phyloP scores from a whole-genome alignment of 129 eudicot species.

The Centella asiatica region DNA sequence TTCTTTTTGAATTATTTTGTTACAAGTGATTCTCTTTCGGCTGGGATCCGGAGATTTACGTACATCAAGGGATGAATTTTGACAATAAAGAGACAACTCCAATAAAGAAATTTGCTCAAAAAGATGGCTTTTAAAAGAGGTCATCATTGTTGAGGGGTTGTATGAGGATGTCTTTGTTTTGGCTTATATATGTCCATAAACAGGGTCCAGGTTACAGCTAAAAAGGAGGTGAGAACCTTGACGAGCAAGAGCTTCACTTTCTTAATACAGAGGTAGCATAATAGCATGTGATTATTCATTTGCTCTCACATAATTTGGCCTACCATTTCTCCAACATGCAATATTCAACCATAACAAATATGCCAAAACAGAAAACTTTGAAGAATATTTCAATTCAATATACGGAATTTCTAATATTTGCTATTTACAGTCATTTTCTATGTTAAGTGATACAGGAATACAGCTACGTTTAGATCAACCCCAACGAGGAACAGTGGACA shows the following conservation, averaged over 20 bases:
- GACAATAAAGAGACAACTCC: background rate
- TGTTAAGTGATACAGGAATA: too few relatives aligned
- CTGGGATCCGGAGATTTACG: background rate
- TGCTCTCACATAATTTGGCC: background rate
- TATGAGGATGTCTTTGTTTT: background rate
- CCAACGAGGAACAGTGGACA: too few relatives aligned
- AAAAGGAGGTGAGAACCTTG: background rate
- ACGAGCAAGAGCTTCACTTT: background rate
- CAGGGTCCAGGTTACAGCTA: constrained; percentile 10
- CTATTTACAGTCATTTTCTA: background rate
- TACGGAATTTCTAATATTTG: background rate
- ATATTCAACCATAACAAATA: background rate
- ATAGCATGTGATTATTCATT: background rate
- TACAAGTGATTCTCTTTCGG: constrained; percentile 11
- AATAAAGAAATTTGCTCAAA: background rate
- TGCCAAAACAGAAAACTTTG: too few relatives aligned
- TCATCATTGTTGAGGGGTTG: background rate
- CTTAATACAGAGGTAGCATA: background rate
- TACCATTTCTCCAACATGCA: background rate
- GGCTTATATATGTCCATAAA: background rate
- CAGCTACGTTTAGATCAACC: too few relatives aligned
- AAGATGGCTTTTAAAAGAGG: background rate
- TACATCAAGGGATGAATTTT: background rate
- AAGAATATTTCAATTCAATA: background rate
- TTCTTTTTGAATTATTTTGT: background rate